Percentiles rank a stretch among this genome's conserved stretches.
Evolutionary conservation across 2,329 filamentous ascomycete genomes (phyloP).

Genomic region (Apiospora saccharicola): DNA sequence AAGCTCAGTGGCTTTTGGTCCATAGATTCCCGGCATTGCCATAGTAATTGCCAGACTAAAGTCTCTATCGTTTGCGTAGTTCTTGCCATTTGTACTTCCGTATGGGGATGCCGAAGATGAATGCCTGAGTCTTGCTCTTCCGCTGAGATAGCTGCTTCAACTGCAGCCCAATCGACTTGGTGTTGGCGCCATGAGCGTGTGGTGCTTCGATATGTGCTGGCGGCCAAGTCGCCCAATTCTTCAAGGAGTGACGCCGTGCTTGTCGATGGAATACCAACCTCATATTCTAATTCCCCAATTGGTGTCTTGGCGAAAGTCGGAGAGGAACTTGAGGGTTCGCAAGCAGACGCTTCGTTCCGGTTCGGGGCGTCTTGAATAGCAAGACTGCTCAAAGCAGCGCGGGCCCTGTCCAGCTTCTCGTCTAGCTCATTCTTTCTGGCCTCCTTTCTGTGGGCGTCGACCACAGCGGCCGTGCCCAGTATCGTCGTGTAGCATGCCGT

Average conservation of each 20-base stretch:
- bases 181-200: conserved; percentile 33
- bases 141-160: conserved; percentile 36
- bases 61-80: conserved; percentile 26
- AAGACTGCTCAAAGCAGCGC: conserved; percentile 52
- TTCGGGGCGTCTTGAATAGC: conserved; percentile 42
- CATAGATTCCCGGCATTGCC: conserved; percentile 4
- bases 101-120: conserved; percentile 35
- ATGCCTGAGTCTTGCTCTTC: conserved; percentile 35
- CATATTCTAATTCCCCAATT: conserved; percentile 4
- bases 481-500: conserved; percentile 74
- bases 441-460: conserved; percentile 68
- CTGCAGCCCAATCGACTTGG: conserved; percentile 38
- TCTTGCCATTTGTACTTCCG: conserved; percentile 24
- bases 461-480: conserved; percentile 68
- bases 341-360: conserved; percentile 13
- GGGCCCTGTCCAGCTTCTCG: conserved; percentile 62
- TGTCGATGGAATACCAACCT: neutral
- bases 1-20: neutral
- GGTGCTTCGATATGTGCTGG: conserved; percentile 31
- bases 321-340: neutral
- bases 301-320: neutral
- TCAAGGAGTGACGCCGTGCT: conserved; percentile 28
- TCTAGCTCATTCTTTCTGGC: conserved; percentile 68
- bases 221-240: conserved; percentile 35
- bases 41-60: conserved; percentile 26